Evolutionary conservation across 1,284 basidiomycete species (phyloP).

Genomic region (Coniferiporia weirii): DNA sequence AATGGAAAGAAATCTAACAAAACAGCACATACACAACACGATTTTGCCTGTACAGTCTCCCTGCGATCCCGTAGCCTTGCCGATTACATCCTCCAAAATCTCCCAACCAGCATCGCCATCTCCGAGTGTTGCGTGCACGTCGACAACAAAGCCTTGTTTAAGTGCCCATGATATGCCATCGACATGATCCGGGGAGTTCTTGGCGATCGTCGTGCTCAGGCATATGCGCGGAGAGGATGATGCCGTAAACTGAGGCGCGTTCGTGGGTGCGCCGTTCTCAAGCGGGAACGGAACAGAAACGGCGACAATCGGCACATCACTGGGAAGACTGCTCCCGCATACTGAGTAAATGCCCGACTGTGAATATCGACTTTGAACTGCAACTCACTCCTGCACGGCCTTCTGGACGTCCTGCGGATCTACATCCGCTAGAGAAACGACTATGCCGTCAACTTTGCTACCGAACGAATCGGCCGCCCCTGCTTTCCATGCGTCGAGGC

Average conservation of each 20-base stretch:
- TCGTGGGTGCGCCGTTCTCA: constrained; percentile 36
- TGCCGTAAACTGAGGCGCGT: constrained; percentile 34
- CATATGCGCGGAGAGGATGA: constrained; percentile 42
- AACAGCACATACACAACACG: constrained; percentile 60
- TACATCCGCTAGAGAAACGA: constrained; percentile 41
- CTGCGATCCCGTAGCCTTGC: constrained; percentile 47
- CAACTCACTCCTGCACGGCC: constrained; percentile 21
- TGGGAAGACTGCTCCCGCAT: constrained; percentile 25
- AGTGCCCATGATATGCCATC: constrained; percentile 61
- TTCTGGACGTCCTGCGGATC: constrained; percentile 17
- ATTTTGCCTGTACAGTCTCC: constrained; percentile 44
- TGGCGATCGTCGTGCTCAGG: constrained; percentile 51
- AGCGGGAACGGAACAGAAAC: constrained; percentile 54
- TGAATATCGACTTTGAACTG: not conserved
- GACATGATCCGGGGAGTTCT: constrained; percentile 40
- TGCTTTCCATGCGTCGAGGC: constrained; percentile 45
- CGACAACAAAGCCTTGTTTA: constrained; percentile 52
- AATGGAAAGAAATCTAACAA: constrained; percentile 2
- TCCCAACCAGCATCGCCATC: constrained; percentile 57
- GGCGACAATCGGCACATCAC: constrained; percentile 41
- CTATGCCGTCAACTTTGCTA: constrained; percentile 43
- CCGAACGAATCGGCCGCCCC: constrained; percentile 44
- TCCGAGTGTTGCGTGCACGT: constrained; percentile 50
- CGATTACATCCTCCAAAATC: constrained; percentile 67
- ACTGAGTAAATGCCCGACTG: not conserved